Evolutionary conservation across 805 yeast genomes (phyloP), one percentile per base, ranked within the genome.

Genomic region (Suhomyces kilbournensis): DNA sequence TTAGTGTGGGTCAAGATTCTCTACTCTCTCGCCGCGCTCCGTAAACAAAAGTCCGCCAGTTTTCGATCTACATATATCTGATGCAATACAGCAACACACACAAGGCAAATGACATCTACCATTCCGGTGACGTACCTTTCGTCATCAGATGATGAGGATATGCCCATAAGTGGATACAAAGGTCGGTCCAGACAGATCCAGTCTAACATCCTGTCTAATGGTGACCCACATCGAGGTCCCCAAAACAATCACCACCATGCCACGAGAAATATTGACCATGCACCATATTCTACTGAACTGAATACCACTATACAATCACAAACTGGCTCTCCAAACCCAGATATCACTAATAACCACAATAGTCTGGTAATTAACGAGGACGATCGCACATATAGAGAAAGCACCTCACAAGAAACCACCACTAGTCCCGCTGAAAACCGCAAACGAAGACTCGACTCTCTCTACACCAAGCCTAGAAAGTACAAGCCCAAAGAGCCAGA

Each of bases 81-180:
- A 22, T 17, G 19, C 25, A 14, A 40, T 17, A 42, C 44, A 22
- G 8, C 44, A 40, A 12, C 15, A 40, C n/a, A 17, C 43, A 20
- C 44, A 22, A 22, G 25, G 28, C 17, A 7, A n/a, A 42, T 42
- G 30, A n/a, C 30, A 23, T 14, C 45, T 4, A n/a, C 30, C 25
- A 42, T 42, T 14, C 45, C 45, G 12, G 40, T 48, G 28, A 44
- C 43, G 46, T 48, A 48, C 22, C 46, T 48, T 8, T 38, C 22
- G 20, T 48, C 50, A 8, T 42, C 50, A 17, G 50, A 48, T n/a
- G 50, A 48, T 2, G 50, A 48, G 35, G 15, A 32, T 7, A 32
- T 12, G 34, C 28, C 28, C 25, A 22, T 22, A 3, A 22, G 25
- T 22, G 25, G 7, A 22, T 22, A 4, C 25, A 22, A 22, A 22